These are phyloP conservation scores for Hortiboletus campestris DNA, from an alignment of 768 basidiomycete species.

Conservation along the genomic window DNA sequence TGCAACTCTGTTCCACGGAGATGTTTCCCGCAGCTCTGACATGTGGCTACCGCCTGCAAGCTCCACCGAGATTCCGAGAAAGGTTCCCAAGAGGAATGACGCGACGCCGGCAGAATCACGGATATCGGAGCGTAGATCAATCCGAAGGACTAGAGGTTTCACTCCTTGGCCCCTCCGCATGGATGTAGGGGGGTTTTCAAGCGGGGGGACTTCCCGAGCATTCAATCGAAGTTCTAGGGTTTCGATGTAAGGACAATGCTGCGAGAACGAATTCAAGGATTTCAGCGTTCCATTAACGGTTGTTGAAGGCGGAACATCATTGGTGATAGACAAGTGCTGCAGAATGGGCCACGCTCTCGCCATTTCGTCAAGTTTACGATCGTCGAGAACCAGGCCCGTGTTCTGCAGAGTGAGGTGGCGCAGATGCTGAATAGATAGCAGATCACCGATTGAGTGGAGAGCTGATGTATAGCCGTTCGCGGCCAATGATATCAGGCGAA, in stretches of 20 bases:
- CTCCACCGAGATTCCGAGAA: conserved; percentile 7
- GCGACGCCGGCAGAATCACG: conserved; percentile 18
- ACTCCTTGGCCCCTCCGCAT: conserved; percentile 4
- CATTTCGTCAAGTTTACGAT: conserved; percentile 15
- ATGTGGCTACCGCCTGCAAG: not conserved
- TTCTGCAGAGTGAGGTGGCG: conserved; percentile 14
- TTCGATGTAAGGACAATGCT: conserved; percentile 19
- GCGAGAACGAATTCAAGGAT: conserved; percentile 8
- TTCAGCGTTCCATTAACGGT: conserved; percentile 9
- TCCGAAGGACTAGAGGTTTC: not conserved
- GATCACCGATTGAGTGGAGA: conserved; percentile 9
- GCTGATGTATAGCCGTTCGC: conserved; percentile 9
- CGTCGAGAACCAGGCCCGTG: conserved; percentile 12
- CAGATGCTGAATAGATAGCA: conserved; percentile 6
- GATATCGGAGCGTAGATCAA: conserved; percentile 19
- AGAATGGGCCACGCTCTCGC: conserved; percentile 17
- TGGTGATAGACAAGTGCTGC: conserved; percentile 16
- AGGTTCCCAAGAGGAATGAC: conserved; percentile 15
- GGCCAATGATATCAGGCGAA: conserved; percentile 9
- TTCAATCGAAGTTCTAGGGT: conserved; percentile 17
- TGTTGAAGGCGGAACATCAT: conserved; percentile 9
- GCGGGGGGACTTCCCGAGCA: conserved; percentile 15
- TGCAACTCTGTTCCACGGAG: conserved; percentile 22
- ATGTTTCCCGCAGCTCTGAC: conserved; percentile 13
- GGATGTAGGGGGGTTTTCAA: not conserved